Evolutionary conservation across 1,284 basidiomycete species (phyloP).

Genomic region (Ustilago vetiveriae): DNA sequence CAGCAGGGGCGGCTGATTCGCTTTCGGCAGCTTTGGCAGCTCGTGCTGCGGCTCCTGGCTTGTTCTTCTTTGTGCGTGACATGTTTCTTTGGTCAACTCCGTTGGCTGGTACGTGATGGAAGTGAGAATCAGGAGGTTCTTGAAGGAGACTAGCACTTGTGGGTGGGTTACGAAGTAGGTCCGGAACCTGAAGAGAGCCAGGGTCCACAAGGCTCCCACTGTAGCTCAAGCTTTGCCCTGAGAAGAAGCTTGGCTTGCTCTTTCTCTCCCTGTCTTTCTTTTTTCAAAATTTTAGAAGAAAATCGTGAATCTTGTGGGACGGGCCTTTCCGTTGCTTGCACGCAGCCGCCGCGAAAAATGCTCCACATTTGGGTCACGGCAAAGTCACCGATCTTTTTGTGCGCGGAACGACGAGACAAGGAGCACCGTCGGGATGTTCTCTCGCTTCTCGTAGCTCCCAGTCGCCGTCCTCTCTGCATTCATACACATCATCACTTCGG

Average conservation of each 20-base stretch:
- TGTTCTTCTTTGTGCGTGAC: constrained; percentile 37
- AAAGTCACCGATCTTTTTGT: constrained; percentile 14
- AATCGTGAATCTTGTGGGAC: background rate
- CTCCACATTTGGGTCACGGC: constrained; percentile 37
- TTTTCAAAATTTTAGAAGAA: constrained; percentile 40
- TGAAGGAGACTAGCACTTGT: no score
- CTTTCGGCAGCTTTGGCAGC: constrained; percentile 6
- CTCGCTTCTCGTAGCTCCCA: background rate
- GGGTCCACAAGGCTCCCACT: constrained; percentile 2
- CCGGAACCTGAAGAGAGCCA: constrained; percentile 4
- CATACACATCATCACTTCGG: no score
- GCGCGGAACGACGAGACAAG: constrained; percentile 1
- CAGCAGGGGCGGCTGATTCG: background rate
- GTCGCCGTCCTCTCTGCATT: background rate
- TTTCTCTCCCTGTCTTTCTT: background rate
- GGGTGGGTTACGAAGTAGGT: no score
- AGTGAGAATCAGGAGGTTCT: background rate
- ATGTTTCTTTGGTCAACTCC: constrained; percentile 6
- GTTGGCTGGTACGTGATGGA: background rate
- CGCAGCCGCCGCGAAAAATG: background rate
- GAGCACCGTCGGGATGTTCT: no score
- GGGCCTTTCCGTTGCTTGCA: background rate
- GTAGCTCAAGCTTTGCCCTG: background rate
- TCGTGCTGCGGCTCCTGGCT: constrained; percentile 12
- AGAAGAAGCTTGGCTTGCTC: no score